Percentiles rank a stretch among this genome's conserved stretches.
Evolutionary conservation across 164 flowering plant species (phyloP).

Genomic region (Chimonanthus praecox): DNA sequence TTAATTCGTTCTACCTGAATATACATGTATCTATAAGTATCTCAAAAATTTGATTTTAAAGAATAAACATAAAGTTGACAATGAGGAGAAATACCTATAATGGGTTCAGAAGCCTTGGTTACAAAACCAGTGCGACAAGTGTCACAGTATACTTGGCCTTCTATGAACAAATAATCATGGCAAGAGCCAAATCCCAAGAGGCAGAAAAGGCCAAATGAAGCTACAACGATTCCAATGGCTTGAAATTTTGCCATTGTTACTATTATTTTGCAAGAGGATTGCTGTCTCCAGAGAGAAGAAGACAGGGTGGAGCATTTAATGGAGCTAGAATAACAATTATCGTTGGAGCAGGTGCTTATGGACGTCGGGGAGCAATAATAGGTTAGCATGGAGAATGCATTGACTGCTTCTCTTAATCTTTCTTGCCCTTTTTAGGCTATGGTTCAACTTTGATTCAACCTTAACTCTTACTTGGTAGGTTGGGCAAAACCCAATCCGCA

Average conservation of each 20-base stretch:
- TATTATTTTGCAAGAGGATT: background rate
- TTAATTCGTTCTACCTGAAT: background rate
- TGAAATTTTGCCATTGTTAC: background rate
- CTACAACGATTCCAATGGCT: background rate
- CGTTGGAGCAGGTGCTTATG: background rate
- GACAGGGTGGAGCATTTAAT: background rate
- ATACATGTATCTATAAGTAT: background rate
- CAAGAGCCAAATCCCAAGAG: background rate
- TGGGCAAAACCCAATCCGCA: no score
- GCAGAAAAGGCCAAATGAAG: background rate
- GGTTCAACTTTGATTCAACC: no score
- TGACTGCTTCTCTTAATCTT: no score
- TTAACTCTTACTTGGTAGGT: no score
- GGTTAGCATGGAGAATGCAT: no score
- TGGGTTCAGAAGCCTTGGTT: background rate
- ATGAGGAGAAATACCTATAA: background rate
- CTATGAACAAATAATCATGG: background rate
- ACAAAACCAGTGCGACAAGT: constrained; percentile 9
- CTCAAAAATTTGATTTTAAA: background rate
- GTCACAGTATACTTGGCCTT: constrained; percentile 14
- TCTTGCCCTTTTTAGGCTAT: no score
- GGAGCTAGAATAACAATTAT: background rate
- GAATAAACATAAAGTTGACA: background rate
- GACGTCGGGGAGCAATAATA: no score
- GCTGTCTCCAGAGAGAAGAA: background rate